Evolutionary conservation across 495 filamentous ascomycete genomes (phyloP), one percentile per base, ranked within the genome.

Genomic region (Chaetomium tenue): DNA sequence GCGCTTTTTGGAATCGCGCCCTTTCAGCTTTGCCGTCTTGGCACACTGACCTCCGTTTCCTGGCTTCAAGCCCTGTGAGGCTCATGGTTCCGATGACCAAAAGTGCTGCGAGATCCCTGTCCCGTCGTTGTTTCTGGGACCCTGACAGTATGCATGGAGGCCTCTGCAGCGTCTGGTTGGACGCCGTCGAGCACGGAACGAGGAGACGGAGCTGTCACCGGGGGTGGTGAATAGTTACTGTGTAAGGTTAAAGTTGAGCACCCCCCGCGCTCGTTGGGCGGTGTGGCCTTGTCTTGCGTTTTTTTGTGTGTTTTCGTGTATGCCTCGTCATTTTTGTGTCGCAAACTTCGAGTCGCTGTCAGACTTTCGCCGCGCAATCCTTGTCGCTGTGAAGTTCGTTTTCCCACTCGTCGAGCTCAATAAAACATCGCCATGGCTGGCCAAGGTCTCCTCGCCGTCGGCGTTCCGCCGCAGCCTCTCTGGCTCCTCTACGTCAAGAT

Each of bases 401-500:
- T 25, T 50, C 20, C 26, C 1, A 20, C 15, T 37, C 8, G 33
- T 12, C 33, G 33, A 37, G 33, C 51, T 18, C 23, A 26, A 18
- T n/a, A 28, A 23, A 39, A 28, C 39, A 23, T 44, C 20, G 20
- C 40, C 39, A 77, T 77, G 75, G 50, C 59, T 33, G 56, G 61
- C 9, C 68, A 68, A 46, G 70, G 73, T 26, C 66, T 79, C 5
- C 46, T 70, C 15, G 69, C 58, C 51, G 71, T 58, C 46, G 75
- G 75, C 47, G 73, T 71, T 4, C 78, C 77, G 56, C 63, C 69
- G 26, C 63, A 67, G 46, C 75, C 76, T 2, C 62, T 56, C 9
- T 77, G 73, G 69, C 57, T 77, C 13, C 56, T 73, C 5, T 75
- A 72, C 60, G 63, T 76, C 56, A 71, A 73, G 64, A 70, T 65